Conservation (phyloP, 495 filamentous ascomycete genomes). For the Podospora bellae-mahoneyi region DNA sequence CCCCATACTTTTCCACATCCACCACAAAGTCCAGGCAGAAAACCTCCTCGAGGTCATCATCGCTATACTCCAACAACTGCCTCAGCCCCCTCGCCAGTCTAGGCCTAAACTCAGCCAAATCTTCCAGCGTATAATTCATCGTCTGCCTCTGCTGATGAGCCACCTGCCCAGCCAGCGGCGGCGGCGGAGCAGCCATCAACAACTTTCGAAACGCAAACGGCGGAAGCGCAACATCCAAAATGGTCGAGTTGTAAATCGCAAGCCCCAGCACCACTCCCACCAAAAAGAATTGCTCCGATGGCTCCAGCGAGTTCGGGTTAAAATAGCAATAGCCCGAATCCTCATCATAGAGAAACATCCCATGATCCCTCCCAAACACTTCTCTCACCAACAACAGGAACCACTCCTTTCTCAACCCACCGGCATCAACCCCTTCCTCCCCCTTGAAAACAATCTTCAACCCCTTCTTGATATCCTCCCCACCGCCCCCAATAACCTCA, state of each 20-base stretch:
- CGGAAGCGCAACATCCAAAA: constrained; percentile 84
- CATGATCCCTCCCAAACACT: constrained; percentile 87
- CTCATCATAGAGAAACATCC: constrained; percentile 91
- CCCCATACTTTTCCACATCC: constrained; percentile 74
- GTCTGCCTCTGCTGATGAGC: constrained; percentile 50
- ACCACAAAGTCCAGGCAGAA: constrained; percentile 84
- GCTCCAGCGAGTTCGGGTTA: constrained; percentile 87
- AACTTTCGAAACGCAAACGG: constrained; percentile 93
- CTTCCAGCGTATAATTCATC: constrained; percentile 73
- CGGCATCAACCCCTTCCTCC: constrained; percentile 90
- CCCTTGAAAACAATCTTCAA: constrained; percentile 82
- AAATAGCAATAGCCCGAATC: constrained; percentile 94
- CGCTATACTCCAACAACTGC: constrained; percentile 76
- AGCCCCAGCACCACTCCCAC: constrained; percentile 86
- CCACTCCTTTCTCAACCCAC: constrained; percentile 93
- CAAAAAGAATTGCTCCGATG: constrained; percentile 89
- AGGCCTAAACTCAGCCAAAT: constrained; percentile 82
- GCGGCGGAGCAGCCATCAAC: constrained; percentile 63
- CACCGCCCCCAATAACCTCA: constrained; percentile 76
- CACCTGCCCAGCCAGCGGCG: constrained; percentile 50
- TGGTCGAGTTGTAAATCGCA: constrained; percentile 95
- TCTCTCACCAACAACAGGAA: constrained; percentile 88
- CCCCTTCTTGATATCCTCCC: constrained; percentile 91
- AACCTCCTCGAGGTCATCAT: constrained; percentile 69
- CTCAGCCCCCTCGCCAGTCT: constrained; percentile 71